Conservation (phyloP, 1,284 basidiomycete species). For the Coniophora puteana region DNA sequence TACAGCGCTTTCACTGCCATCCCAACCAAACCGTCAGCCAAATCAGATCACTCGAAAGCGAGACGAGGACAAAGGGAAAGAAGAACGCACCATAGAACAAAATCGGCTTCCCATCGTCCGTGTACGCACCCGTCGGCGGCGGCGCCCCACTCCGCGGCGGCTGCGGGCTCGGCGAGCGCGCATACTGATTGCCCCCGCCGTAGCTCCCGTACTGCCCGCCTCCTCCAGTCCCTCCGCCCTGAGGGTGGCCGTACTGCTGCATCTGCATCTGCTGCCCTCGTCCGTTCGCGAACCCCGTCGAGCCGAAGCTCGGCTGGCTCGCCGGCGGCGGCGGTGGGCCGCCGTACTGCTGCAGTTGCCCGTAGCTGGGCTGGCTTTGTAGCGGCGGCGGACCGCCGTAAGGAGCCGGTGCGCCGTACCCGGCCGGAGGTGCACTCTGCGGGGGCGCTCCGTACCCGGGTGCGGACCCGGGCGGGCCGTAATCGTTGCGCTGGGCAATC, state of each 20-base stretch:
- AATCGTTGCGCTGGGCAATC: constrained; percentile 18
- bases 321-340: constrained; percentile 12
- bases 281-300: constrained; percentile 5
- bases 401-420: no score
- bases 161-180: constrained; percentile 36
- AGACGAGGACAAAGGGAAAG: constrained; percentile 3
- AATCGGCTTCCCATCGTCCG: constrained; percentile 75
- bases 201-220: constrained; percentile 11
- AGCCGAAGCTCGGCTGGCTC: constrained; percentile 10
- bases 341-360: no score
- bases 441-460: constrained; percentile 1
- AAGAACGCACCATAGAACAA: constrained; percentile 74
- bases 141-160: constrained; percentile 19
- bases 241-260: no score
- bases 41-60: not conserved
- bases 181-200: no score
- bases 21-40: constrained; percentile 5
- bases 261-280: not conserved
- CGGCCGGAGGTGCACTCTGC: no score
- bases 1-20: constrained; percentile 84
- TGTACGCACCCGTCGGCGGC: constrained; percentile 65
- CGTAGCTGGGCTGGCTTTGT: no score
- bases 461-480: constrained; percentile 11
- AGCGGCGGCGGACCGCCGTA: no score
- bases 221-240: no score